phyloP scores from a whole-genome alignment of 2,329 filamentous ascomycete species.

The Calonectria hongkongensis region DNA sequence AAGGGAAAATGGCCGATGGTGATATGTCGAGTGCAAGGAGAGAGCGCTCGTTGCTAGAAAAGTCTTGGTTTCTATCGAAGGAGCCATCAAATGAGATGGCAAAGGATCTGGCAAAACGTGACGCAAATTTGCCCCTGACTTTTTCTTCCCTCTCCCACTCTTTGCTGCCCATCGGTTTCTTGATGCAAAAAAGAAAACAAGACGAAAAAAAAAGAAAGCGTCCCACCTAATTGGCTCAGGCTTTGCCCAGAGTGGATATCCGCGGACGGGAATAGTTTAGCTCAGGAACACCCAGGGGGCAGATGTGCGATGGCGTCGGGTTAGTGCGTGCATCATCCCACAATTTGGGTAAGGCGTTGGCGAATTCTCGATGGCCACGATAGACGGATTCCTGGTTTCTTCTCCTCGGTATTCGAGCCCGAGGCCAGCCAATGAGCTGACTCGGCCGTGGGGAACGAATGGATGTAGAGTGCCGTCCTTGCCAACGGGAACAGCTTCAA shows the following conservation, averaged over 20 bases:
- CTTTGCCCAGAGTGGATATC: not conserved
- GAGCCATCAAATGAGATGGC: too few relatives aligned
- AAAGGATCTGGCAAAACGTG: too few relatives aligned
- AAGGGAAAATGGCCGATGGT: too few relatives aligned
- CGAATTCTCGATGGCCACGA: conserved; percentile 21
- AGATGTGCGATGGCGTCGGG: not conserved
- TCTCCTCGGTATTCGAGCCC: not conserved
- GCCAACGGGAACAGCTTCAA: not conserved
- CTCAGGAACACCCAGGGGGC: not conserved
- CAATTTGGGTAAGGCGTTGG: not conserved
- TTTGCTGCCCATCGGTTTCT: too few relatives aligned
- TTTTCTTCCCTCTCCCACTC: too few relatives aligned
- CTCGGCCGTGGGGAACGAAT: not conserved
- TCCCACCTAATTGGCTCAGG: not conserved
- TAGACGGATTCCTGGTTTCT: not conserved
- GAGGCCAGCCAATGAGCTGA: not conserved
- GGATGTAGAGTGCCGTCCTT: conserved; percentile 1
- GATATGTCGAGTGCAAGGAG: too few relatives aligned
- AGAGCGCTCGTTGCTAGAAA: too few relatives aligned
- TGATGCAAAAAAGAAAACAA: too few relatives aligned
- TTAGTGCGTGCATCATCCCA: not conserved
- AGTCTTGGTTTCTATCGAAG: too few relatives aligned
- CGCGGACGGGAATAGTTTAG: not conserved
- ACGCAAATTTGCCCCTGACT: too few relatives aligned
- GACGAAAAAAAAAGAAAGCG: not conserved